phyloP scores from a whole-genome alignment of 129 eudicot genomes.

The Lonicera japonica region DNA sequence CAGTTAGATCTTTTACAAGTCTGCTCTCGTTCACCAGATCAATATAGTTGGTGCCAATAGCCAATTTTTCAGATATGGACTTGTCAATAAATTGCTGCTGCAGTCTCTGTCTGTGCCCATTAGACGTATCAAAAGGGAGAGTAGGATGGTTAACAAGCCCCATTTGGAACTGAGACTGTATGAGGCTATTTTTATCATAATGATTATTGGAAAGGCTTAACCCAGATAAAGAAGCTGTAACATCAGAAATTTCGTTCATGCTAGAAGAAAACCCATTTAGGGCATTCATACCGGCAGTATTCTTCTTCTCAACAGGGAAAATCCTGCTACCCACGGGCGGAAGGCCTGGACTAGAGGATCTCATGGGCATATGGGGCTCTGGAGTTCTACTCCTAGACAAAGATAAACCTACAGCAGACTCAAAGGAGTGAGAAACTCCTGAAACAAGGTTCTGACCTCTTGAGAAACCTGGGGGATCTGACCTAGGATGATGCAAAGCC shows the following conservation, averaged over 20 bases:
- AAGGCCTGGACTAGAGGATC: conserved; percentile 34
- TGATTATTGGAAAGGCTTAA: conserved; percentile 35
- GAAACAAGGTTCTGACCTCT: conserved; percentile 24
- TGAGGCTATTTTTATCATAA: conserved; percentile 25
- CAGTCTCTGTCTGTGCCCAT: conserved; percentile 28
- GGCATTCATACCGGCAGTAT: conserved; percentile 2
- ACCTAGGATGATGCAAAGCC: conserved; percentile 15
- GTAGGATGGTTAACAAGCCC: conserved; percentile 12
- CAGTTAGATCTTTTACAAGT: conserved; percentile 13
- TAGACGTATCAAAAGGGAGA: conserved; percentile 19
- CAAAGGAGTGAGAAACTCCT: conserved; percentile 30
- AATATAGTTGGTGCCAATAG: conserved; percentile 17
- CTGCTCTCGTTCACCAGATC: conserved; percentile 25
- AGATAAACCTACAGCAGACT: conserved; percentile 39
- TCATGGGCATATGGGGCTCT: conserved; percentile 30
- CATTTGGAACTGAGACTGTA: conserved; percentile 25
- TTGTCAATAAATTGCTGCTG: conserved; percentile 34
- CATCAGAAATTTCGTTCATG: conserved; percentile 37
- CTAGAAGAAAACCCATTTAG: conserved; percentile 22
- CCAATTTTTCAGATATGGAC: conserved; percentile 34
- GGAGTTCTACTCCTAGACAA: conserved; percentile 29
- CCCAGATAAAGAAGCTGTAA: conserved; percentile 53
- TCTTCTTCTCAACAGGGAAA: conserved; percentile 13
- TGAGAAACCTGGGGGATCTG: conserved; percentile 13
- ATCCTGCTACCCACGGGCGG: conserved; percentile 31